Evolutionary conservation across 306 rosid genomes (phyloP).

Genomic region (Quercus berberidifolia): DNA sequence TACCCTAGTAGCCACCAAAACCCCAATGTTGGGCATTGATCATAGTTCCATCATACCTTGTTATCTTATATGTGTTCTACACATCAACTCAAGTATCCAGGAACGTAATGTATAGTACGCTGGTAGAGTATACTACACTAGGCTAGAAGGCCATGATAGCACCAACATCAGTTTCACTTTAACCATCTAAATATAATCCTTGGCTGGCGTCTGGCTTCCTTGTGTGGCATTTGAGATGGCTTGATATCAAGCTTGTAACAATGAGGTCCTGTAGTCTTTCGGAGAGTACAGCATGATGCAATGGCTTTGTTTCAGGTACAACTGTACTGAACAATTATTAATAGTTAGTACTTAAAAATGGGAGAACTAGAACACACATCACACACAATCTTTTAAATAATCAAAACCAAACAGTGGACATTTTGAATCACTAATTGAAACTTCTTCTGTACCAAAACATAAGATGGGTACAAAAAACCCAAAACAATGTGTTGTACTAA

Average conservation of each 20-base stretch:
- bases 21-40: constrained; percentile 92
- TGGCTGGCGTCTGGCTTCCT: constrained; percentile 51
- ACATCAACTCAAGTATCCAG: constrained; percentile 78
- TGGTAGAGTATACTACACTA: constrained; percentile 66
- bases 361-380: background rate
- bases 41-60: constrained; percentile 76
- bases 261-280: constrained; percentile 51
- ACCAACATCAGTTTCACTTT: constrained; percentile 48
- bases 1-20: constrained; percentile 64
- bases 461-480: background rate
- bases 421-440: background rate
- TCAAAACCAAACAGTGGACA: background rate
- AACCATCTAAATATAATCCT: constrained; percentile 73
- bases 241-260: constrained; percentile 62
- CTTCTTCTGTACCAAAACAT: background rate
- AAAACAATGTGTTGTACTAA: background rate
- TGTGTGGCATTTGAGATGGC: constrained; percentile 70
- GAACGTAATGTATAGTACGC: constrained; percentile 74
- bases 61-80: constrained; percentile 72
- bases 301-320: constrained; percentile 55
- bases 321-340: constrained; percentile 59
- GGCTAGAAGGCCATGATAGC: constrained; percentile 75
- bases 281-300: constrained; percentile 54
- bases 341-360: constrained; percentile 31
- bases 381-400: background rate